Conservation (phyloP, 1,284 basidiomycete species). For the Coniferiporia weirii region DNA sequence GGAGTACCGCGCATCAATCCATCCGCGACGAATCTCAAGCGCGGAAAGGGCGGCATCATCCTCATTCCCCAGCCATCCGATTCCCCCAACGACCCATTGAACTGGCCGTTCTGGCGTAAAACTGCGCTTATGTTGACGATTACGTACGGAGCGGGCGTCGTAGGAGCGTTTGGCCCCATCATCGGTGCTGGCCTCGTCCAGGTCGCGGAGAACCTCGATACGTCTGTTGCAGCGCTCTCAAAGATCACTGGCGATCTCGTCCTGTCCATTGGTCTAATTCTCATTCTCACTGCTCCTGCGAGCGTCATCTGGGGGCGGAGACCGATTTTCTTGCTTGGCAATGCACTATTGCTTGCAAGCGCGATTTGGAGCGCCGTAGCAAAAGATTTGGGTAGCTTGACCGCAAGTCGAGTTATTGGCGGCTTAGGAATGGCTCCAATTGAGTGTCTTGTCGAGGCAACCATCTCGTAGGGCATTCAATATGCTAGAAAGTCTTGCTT, state of each 20-base stretch:
- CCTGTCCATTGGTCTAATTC: constrained; percentile 18
- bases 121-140: constrained; percentile 17
- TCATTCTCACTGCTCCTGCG: constrained; percentile 19
- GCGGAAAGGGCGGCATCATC: constrained; percentile 20
- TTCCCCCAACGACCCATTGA: constrained; percentile 23
- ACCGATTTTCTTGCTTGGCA: constrained; percentile 18
- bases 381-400: constrained; percentile 18
- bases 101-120: constrained; percentile 24
- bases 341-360: constrained; percentile 13
- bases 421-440: constrained; percentile 21
- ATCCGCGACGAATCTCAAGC: constrained; percentile 12
- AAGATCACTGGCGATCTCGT: constrained; percentile 20
- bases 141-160: constrained; percentile 19
- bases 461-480: constrained; percentile 13
- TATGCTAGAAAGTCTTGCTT: neutral
- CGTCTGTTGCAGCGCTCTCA: constrained; percentile 12
- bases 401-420: constrained; percentile 20
- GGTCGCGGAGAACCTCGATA: constrained; percentile 19
- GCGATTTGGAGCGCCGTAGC: constrained; percentile 19
- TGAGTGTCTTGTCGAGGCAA: constrained; percentile 20
- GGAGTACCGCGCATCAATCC: neutral
- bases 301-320: constrained; percentile 21
- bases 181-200: constrained; percentile 19
- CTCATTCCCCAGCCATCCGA: constrained; percentile 23
- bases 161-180: constrained; percentile 21